Evolutionary conservation across 306 rosid genomes (phyloP).

Genomic region (Sicyos baderoa): DNA sequence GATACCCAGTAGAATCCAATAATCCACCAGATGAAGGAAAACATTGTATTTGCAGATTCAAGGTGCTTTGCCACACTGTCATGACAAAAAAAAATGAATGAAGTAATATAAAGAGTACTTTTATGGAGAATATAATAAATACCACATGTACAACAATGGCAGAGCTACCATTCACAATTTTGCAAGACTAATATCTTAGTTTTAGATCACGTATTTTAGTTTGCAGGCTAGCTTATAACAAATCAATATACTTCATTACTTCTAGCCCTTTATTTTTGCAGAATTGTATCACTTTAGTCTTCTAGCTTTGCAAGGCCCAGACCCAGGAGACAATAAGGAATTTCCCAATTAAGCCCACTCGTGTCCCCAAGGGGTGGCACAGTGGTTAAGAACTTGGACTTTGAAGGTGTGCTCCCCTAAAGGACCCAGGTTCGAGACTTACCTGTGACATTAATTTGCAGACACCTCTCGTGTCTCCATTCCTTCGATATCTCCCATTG

Average conservation of each 20-base stretch:
- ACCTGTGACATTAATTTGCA: too few species aligned
- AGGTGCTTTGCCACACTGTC: slow-evolving; percentile 74
- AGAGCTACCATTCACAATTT: neutral
- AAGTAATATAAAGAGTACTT: neutral
- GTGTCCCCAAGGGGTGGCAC: too few species aligned
- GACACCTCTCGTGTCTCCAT: too few species aligned
- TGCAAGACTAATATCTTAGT: neutral
- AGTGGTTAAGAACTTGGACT: too few species aligned
- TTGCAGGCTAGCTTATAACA: neutral
- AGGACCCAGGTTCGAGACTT: too few species aligned
- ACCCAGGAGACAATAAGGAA: too few species aligned
- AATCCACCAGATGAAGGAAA: slow-evolving; percentile 98
- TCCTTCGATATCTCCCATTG: too few species aligned
- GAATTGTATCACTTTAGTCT: too few species aligned
- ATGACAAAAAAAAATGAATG: slow-evolving; percentile 13
- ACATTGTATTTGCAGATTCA: slow-evolving; percentile 91
- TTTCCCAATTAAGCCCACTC: too few species aligned
- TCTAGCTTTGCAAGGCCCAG: too few species aligned
- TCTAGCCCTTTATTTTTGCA: neutral
- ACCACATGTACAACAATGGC: neutral
- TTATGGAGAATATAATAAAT: slow-evolving; percentile 1
- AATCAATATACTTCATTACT: neutral
- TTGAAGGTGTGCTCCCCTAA: too few species aligned
- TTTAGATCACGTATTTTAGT: neutral
- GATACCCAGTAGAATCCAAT: slow-evolving; percentile 98